Conservation (phyloP, 495 filamentous ascomycete species). For the Tetracladium setigerum region DNA sequence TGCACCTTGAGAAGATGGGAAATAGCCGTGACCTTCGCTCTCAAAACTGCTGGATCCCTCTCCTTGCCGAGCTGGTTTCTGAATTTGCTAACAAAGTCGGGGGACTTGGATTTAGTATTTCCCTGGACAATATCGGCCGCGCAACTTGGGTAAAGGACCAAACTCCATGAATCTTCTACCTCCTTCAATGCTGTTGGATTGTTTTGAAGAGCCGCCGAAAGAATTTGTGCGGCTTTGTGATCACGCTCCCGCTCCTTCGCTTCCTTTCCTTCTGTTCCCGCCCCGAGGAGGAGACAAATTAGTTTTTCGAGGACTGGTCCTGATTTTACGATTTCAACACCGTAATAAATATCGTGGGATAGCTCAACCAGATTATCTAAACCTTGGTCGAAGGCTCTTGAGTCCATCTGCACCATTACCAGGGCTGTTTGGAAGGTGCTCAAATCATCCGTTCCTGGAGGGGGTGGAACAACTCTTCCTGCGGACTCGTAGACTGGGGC, state of each 20-base stretch:
- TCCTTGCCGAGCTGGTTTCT: conserved; percentile 20
- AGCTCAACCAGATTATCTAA: conserved; percentile 49
- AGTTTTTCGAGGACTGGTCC: conserved; percentile 34
- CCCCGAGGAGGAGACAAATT: conserved; percentile 21
- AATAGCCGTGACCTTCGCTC: conserved; percentile 31
- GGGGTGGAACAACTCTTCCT: conserved; percentile 41
- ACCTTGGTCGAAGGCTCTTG: conserved; percentile 14
- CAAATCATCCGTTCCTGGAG: conserved; percentile 8
- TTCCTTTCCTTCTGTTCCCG: conserved; percentile 21
- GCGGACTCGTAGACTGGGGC: conserved; percentile 41
- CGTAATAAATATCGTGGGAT: conserved; percentile 61
- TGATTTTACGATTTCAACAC: conserved; percentile 50
- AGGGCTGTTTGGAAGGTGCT: conserved; percentile 17
- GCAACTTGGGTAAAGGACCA: conserved; percentile 23
- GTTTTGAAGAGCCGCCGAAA: conserved; percentile 51
- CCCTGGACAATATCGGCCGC: not conserved
- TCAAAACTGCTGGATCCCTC: conserved; percentile 24
- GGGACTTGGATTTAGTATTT: conserved; percentile 20
- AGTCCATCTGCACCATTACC: conserved; percentile 11
- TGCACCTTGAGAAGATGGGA: conserved; percentile 35
- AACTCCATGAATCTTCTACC: conserved; percentile 33
- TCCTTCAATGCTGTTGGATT: conserved; percentile 51
- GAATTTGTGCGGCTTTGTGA: conserved; percentile 39
- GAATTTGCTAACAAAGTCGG: conserved; percentile 24
- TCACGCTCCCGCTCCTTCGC: conserved; percentile 12